Evolutionary conservation across 805 yeast species (phyloP).

Genomic region (Brettanomyces sp.): DNA sequence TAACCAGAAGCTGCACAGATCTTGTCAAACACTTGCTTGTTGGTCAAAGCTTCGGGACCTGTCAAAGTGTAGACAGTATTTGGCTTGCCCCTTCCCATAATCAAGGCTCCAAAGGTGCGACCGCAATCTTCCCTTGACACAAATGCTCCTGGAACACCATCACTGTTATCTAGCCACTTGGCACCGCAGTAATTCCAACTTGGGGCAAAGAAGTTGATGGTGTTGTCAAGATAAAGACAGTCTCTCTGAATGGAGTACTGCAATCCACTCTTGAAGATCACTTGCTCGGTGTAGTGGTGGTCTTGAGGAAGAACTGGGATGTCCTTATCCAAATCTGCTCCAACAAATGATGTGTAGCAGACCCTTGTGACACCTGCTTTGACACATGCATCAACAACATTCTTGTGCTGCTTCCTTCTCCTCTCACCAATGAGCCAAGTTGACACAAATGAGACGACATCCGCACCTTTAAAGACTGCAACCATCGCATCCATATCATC

Average conservation of each 20-base stretch:
- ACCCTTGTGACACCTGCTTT: slow-evolving; percentile 5
- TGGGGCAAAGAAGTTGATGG: slow-evolving; percentile 6
- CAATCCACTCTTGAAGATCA: slow-evolving; percentile 3
- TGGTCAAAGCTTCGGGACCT: slow-evolving; percentile 5
- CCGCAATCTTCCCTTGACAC: slow-evolving; percentile 7
- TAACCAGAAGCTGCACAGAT: slow-evolving; percentile 6
- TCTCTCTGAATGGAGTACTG: slow-evolving; percentile 6
- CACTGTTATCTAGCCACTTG: slow-evolving; percentile 5
- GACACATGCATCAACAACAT: slow-evolving; percentile 5
- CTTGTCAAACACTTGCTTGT: slow-evolving; percentile 4
- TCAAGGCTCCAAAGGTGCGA: slow-evolving; percentile 3
- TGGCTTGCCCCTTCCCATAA: slow-evolving; percentile 6
- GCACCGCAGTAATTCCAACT: slow-evolving; percentile 5
- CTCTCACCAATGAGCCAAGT: slow-evolving; percentile 7
- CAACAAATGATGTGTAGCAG: slow-evolving; percentile 7
- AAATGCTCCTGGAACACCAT: slow-evolving; percentile 3
- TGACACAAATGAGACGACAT: slow-evolving; percentile 4
- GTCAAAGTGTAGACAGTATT: slow-evolving; percentile 3
- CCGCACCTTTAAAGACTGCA: slow-evolving; percentile 4
- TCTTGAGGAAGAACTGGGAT: slow-evolving; percentile 6
- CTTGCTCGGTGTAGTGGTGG: slow-evolving; percentile 5
- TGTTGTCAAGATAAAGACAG: slow-evolving; percentile 4
- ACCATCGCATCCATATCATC: slow-evolving; percentile 5
- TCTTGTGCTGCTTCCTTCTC: slow-evolving; percentile 5
- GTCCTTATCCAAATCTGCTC: slow-evolving; percentile 6